These are phyloP conservation scores for Letharia lupina DNA, from an alignment of 495 filamentous ascomycete species.

Conservation along the genomic window DNA sequence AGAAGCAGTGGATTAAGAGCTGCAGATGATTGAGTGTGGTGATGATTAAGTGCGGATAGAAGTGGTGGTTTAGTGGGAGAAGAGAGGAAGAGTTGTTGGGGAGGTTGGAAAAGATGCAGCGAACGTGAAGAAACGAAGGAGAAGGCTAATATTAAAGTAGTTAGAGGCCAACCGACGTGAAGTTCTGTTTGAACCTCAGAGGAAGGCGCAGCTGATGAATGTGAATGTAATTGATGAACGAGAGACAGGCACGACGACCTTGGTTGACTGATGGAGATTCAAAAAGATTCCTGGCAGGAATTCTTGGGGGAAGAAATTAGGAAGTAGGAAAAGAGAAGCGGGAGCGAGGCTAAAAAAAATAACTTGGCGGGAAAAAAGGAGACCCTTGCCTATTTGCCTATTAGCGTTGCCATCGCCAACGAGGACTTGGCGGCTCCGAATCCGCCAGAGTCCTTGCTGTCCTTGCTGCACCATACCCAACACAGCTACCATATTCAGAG, in stretches of 20 bases:
- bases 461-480: slow-evolving; percentile 16
- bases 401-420: slow-evolving; percentile 4
- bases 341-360: not conserved
- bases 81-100: slow-evolving; percentile 28
- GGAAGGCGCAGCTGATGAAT: slow-evolving; percentile 22
- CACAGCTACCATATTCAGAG: slow-evolving; percentile 1
- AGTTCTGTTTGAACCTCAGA: slow-evolving; percentile 11
- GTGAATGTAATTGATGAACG: slow-evolving; percentile 16
- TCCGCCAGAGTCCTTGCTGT: slow-evolving; percentile 6
- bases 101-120: slow-evolving; percentile 26
- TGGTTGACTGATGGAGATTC: slow-evolving; percentile 1
- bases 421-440: not conserved
- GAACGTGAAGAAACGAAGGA: slow-evolving; percentile 30
- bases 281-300: slow-evolving; percentile 25
- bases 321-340: slow-evolving; percentile 29
- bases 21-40: slow-evolving; percentile 19
- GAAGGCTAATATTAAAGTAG: slow-evolving; percentile 21
- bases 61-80: slow-evolving; percentile 29
- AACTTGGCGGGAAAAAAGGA: slow-evolving; percentile 27
- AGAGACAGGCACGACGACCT: slow-evolving; percentile 21
- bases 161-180: slow-evolving; percentile 17
- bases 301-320: slow-evolving; percentile 31
- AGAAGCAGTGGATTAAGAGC: slow-evolving; percentile 20
- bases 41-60: slow-evolving; percentile 21
- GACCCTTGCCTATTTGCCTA: slow-evolving; percentile 8